Percentiles rank a stretch among this genome's conserved stretches.
phyloP scores from a whole-genome alignment of 805 yeast species.

The Candida multigemmis region DNA sequence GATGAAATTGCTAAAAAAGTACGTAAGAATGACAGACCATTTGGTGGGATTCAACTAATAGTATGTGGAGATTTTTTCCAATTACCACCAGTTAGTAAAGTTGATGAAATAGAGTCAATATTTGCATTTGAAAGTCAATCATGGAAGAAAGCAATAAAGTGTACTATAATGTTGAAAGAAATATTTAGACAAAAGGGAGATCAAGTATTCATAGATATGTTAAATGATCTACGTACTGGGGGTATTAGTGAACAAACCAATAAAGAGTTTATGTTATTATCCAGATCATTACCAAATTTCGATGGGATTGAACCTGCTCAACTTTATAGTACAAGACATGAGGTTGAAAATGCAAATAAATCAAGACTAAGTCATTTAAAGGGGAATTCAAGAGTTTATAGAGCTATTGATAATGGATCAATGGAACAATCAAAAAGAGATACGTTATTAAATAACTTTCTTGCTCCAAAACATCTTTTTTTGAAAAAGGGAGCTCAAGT shows the following conservation, averaged over 20 bases:
- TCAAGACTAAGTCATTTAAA: constrained; percentile 37
- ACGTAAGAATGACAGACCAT: constrained; percentile 41
- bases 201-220: constrained; percentile 57
- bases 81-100: constrained; percentile 59
- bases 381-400: constrained; percentile 34
- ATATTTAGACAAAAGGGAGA: constrained; percentile 78
- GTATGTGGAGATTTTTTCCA: constrained; percentile 80
- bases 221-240: constrained; percentile 68
- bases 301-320: constrained; percentile 68
- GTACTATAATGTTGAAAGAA: constrained; percentile 50
- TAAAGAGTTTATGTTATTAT: constrained; percentile 39
- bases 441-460: constrained; percentile 42
- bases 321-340: constrained; percentile 61
- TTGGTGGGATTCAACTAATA: constrained; percentile 74
- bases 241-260: constrained; percentile 39
- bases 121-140: constrained; percentile 61
- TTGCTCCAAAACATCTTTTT: constrained; percentile 50
- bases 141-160: constrained; percentile 52
- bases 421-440: constrained; percentile 34
- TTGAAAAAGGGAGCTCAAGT: constrained; percentile 73
- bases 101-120: constrained; percentile 15
- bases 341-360: constrained; percentile 61
- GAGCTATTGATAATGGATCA: constrained; percentile 48
- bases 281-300: constrained; percentile 39
- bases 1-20: constrained; percentile 49